These are phyloP conservation scores for Vicia villosa DNA, from an alignment of 306 rosid species.

Conservation along the genomic window DNA sequence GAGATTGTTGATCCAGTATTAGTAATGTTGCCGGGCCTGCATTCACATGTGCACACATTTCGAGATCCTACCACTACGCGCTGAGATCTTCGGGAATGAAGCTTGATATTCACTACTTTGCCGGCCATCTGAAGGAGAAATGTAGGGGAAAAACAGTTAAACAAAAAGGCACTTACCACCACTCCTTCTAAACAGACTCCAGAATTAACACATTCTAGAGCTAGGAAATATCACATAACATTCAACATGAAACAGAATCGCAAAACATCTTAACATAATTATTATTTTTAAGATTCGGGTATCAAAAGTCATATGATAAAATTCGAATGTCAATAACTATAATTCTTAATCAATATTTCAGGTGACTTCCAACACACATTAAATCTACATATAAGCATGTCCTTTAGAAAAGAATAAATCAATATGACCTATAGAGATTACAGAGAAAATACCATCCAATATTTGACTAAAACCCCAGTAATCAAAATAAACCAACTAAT, in stretches of 20 bases:
- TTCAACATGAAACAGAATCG: not conserved
- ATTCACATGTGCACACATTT: constrained; percentile 73
- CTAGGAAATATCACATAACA: constrained; percentile 29
- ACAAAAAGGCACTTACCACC: not conserved
- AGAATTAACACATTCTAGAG: not conserved
- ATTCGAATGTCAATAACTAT: not conserved
- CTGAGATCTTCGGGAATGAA: constrained; percentile 78
- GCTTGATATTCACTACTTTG: constrained; percentile 82
- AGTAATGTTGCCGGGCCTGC: constrained; percentile 61
- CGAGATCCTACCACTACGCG: constrained; percentile 89
- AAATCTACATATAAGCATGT: constrained; percentile 2
- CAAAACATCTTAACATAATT: constrained; percentile 19
- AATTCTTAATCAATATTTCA: not conserved
- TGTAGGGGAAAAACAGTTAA: not conserved
- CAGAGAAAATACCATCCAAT: constrained; percentile 3
- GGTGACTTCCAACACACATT: not conserved
- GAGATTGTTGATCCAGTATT: constrained; percentile 34
- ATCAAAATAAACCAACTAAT: constrained; percentile 10
- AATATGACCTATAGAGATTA: not conserved
- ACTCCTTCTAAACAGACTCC: constrained; percentile 7
- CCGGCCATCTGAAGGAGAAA: constrained; percentile 74
- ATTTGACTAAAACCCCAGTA: not conserved
- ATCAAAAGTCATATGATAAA: not conserved
- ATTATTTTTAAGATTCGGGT: not conserved
- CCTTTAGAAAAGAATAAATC: constrained; percentile 1